Percentiles rank a stretch among this genome's conserved stretches.
These are phyloP conservation scores for Erythrophleum fordii DNA, from an alignment of 306 rosid species.

Conservation along the genomic window DNA sequence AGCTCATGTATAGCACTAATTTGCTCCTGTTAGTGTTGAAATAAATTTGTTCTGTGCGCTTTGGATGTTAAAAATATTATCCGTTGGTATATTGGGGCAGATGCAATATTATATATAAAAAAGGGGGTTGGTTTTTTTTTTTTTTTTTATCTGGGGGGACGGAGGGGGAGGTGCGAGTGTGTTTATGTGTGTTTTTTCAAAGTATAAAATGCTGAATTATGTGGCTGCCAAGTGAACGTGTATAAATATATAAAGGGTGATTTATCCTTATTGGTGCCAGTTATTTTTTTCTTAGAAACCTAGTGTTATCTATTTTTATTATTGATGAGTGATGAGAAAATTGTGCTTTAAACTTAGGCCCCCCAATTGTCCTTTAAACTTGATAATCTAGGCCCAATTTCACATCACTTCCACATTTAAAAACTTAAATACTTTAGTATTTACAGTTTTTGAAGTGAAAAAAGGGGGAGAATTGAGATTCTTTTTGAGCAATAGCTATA, in stretches of 20 bases:
- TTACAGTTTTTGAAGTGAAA: too few relatives aligned
- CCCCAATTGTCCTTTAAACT: too few relatives aligned
- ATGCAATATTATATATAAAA: too few relatives aligned
- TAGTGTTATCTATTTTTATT: neutral
- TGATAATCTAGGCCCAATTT: too few relatives aligned
- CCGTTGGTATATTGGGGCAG: neutral
- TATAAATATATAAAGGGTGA: neutral
- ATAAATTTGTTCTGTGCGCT: neutral
- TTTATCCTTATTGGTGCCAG: neutral
- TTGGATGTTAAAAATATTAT: neutral
- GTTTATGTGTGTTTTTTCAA: neutral
- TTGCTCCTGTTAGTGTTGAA: neutral
- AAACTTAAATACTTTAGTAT: too few relatives aligned
- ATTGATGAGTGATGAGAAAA: too few relatives aligned
- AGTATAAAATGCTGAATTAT: neutral
- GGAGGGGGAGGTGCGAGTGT: neutral
- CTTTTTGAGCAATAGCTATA: too few relatives aligned
- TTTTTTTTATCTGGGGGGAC: too few relatives aligned
- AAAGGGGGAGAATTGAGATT: too few relatives aligned
- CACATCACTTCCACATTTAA: too few relatives aligned
- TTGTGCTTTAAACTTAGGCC: too few relatives aligned
- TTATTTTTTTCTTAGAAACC: neutral
- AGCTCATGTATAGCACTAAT: neutral
- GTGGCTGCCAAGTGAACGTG: neutral
- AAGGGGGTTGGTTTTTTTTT: too few relatives aligned